phyloP scores from a whole-genome alignment of 2,329 filamentous ascomycete species.

The Rosellinia necatrix region DNA sequence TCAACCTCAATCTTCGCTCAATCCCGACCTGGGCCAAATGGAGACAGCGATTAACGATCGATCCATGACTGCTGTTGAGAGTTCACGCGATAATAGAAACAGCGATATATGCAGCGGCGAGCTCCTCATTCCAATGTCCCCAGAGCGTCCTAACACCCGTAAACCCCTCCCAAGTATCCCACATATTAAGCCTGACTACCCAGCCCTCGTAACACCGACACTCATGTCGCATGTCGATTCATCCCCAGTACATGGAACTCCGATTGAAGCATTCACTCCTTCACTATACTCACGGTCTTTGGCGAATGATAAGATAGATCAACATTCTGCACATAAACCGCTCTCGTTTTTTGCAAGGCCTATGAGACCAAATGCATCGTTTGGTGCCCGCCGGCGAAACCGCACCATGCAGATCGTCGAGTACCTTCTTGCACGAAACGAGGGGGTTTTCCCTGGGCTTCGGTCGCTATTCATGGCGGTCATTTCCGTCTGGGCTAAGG shows the following conservation, averaged over 20 bases:
- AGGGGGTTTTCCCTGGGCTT: constrained; percentile 57
- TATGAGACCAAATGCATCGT: constrained; percentile 37
- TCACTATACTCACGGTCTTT: background rate
- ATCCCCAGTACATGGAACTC: too few relatives aligned
- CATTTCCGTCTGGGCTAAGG: constrained; percentile 50
- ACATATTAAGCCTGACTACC: background rate
- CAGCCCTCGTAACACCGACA: background rate
- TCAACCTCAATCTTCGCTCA: background rate
- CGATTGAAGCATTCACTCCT: background rate
- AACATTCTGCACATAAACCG: constrained; percentile 18
- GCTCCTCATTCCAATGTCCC: background rate
- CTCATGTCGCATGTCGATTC: too few relatives aligned
- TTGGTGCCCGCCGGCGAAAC: constrained; percentile 39
- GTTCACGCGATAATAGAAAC: background rate
- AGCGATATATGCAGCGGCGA: background rate
- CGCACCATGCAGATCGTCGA: constrained; percentile 48
- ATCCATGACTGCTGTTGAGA: background rate
- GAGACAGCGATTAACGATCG: background rate
- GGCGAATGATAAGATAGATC: background rate
- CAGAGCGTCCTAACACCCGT: constrained; percentile 7
- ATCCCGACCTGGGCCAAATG: background rate
- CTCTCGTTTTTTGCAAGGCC: constrained; percentile 27
- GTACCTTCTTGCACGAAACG: constrained; percentile 47
- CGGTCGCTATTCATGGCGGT: constrained; percentile 55
- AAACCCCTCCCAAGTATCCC: constrained; percentile 24